Base-by-base conservation (phyloP, 2,329 filamentous ascomycete genomes). In the Tolypocladium inflatum region DNA sequence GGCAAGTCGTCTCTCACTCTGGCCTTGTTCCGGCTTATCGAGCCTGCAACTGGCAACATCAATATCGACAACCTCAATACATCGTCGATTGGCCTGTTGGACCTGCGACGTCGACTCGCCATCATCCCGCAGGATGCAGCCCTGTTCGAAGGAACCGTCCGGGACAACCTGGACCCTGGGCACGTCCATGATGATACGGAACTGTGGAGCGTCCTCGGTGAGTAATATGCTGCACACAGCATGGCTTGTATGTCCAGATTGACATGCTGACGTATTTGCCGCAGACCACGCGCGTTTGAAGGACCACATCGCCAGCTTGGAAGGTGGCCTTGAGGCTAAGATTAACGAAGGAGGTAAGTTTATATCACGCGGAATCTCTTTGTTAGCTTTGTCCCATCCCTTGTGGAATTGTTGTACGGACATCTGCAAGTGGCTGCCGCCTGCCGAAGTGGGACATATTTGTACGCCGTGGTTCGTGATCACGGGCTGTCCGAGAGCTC, bases 81-180 rank as follows among this genome's bases (percentile, higher is more conserved):
- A 15, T 93, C 90, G 57, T 85, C 84, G 4, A 97, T 99, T 67
- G 94, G 94, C 3, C 77, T 99, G 56, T 76, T 96, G 57, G 94
- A 99, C 72, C 81, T 99, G 57, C 86, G 94, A 57, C 84, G 92
- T 57, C 87, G 94, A 59, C 80, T 99, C 54, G 93, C 94, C 57
- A 99, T 99, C 68, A 99, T 99, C 64, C 94, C 95, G 5, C 94
- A 99, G 71, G 95, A 99, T 74, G 93, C 94, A 37, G 93, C 93
- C 62, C 83, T 99, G 61, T 99, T 99, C 67, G 91, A 96, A 73
- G 92, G 92, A 55, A 92, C 89, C 10, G 84, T 99, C 62, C 85
- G 94, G 64, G 94, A 99, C 74, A 99, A 99, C 69, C 82, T 97
- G 43, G 94, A 99, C 70, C 95, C 95, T 30, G 90, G 89, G 35